Base-by-base conservation (phyloP, 805 yeast genomes). In the Phaffomyces antillensis region DNA sequence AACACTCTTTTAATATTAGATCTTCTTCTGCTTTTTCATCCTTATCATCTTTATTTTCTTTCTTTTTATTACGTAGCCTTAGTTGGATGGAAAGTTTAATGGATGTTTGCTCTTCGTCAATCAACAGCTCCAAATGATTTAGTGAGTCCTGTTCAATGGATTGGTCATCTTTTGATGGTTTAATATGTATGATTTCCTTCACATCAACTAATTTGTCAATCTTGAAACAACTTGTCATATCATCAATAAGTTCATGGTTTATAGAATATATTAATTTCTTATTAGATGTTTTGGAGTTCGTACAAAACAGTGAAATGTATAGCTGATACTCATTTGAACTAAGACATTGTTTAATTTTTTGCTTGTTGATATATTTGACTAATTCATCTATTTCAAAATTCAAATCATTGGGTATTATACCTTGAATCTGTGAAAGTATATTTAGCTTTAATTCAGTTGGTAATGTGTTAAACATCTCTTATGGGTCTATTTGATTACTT, bases 371-470 rank as follows among this genome's bases (percentile, higher is more conserved):
- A 34, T 43, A 33, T 18, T 28, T 25, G 4, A 34, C 20, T 15
- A 34, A 11, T 24, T 41, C 41, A 16, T 38, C 34, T 7, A 36
- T 11, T 17, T 41, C 43, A 11, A 17, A 15, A 5, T 39, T 24
- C 18, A 41, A 28, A n/a, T 31, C 10, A 4, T 24, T 36, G 44
- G 40, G 44, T 40, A 36, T 30, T 23, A 31, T 41, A 4, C 25
- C 24, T 17, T 36, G 30, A 17, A 13, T 12, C n/a, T 52, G 53
- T 25, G 52, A 48, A 5, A 52, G 31, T 13, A 49, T 38, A 13
- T 49, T 46, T 7, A 52, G 41, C 24, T 52, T 40, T 13, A 52
- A 9, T 25, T 52, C 55, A 3, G 41, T 34, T 17, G 55, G 55
- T 20, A 52, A 37, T 4, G 32, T 13, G 1, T 43, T 11, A 32